These are phyloP conservation scores for Collybia mongolica DNA, from an alignment of 768 basidiomycete species.

Conservation along the genomic window DNA sequence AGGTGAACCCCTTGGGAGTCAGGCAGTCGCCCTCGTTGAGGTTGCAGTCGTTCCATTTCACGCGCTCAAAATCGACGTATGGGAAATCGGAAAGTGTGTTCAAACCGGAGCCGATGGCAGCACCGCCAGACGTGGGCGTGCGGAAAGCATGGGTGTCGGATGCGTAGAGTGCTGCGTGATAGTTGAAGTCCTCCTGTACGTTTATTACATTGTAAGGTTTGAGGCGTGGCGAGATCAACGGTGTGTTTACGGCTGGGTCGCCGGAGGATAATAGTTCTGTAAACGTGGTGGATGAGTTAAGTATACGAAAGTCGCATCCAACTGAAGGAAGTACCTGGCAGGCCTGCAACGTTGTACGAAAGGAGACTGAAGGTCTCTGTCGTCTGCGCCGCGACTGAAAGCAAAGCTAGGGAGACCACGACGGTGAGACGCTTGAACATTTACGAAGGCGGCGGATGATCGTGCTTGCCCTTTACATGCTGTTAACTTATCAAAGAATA, in stretches of 20 bases:
- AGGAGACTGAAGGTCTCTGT: no score
- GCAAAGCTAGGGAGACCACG: no score
- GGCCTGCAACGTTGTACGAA: no score
- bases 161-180: conserved; percentile 32
- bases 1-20: conserved; percentile 39
- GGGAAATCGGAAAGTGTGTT: conserved; percentile 35
- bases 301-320: no score
- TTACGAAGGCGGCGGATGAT: no score
- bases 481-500: no score
- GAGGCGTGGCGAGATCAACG: conserved; percentile 29
- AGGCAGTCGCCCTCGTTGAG: conserved; percentile 32
- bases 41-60: conserved; percentile 28
- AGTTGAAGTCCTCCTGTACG: conserved; percentile 39
- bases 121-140: conserved; percentile 35
- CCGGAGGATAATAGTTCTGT: conserved; percentile 27
- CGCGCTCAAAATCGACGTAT: conserved; percentile 30
- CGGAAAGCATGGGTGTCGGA: conserved; percentile 33
- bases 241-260: conserved; percentile 25
- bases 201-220: conserved; percentile 29
- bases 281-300: conserved; percentile 3
- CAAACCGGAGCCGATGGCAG: conserved; percentile 31
- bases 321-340: no score
- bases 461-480: no score
- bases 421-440: no score
- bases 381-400: no score